phyloP scores from a whole-genome alignment of 176 grass and related monocot genomes.

The Raddia guianensis region DNA sequence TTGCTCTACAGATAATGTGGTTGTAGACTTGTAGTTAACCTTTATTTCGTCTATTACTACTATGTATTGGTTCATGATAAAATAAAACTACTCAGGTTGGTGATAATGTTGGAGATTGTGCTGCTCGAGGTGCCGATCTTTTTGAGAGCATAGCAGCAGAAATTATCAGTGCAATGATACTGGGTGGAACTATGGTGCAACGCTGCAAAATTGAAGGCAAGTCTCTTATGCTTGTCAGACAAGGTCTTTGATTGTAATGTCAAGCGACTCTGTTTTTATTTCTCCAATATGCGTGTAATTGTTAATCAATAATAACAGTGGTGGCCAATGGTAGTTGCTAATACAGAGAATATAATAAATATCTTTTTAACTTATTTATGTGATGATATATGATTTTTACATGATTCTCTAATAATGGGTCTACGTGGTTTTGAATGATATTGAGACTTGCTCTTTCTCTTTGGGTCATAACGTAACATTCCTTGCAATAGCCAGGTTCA shows the following conservation, averaged over 20 bases:
- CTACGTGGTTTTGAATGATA: slow-evolving; percentile 17
- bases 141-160: slow-evolving; percentile 99
- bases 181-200: slow-evolving; percentile 94
- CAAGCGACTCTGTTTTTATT: slow-evolving; percentile 4
- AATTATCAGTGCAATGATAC: slow-evolving; percentile 99
- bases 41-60: slow-evolving; percentile 31
- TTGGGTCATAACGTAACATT: neutral
- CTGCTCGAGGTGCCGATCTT: slow-evolving; percentile 95
- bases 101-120: slow-evolving; percentile 99
- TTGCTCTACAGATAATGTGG: slow-evolving; percentile 4
- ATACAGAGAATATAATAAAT: slow-evolving; percentile 22
- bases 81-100: slow-evolving; percentile 70
- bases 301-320: slow-evolving; percentile 17
- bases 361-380: neutral
- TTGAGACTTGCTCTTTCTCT: neutral
- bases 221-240: slow-evolving; percentile 20
- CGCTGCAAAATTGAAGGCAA: slow-evolving; percentile 99
- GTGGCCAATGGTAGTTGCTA: slow-evolving; percentile 16
- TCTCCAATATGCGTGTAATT: slow-evolving; percentile 11
- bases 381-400: neutral
- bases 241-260: slow-evolving; percentile 24
- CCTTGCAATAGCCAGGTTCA: neutral
- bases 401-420: neutral
- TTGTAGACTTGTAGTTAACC: slow-evolving; percentile 28
- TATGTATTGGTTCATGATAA: slow-evolving; percentile 29